Evolutionary conservation across 225 moss, liverwort and hornwort species (phyloP).

Genomic region (Pleurozium schreberi): DNA sequence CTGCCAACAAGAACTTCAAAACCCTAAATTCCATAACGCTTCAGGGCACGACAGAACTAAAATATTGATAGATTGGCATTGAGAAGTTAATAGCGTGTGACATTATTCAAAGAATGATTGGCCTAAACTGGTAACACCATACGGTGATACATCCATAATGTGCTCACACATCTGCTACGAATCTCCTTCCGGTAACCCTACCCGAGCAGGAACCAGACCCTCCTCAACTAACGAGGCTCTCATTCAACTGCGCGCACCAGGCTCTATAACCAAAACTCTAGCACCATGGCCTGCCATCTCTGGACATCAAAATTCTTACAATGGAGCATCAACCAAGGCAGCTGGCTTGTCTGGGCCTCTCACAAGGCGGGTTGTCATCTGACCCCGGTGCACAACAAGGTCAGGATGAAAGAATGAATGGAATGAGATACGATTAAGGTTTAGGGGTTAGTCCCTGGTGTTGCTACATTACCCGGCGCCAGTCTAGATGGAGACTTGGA

Average conservation of each 20-base stretch:
- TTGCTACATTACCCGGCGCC: neutral
- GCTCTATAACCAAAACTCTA: neutral
- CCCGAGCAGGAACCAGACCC: neutral
- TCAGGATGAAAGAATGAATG: conserved; percentile 9
- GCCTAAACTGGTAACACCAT: neutral
- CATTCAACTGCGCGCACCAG: neutral
- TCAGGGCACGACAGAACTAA: neutral
- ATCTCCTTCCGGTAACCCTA: neutral
- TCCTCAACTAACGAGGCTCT: neutral
- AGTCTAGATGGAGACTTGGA: conserved; percentile 47
- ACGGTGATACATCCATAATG: neutral
- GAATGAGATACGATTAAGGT: neutral
- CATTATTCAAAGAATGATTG: conserved; percentile 3
- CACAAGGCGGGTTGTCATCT: neutral
- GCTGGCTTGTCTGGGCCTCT: neutral
- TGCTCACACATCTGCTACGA: neutral
- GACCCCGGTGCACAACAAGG: neutral
- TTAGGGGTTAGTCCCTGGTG: neutral
- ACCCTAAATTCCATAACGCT: neutral
- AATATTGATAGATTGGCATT: neutral
- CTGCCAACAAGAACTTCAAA: neutral
- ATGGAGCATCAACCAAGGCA: neutral
- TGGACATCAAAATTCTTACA: neutral
- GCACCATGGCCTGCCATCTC: neutral
- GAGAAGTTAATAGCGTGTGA: neutral